Percentiles rank a stretch among this genome's conserved stretches.
Conservation (phyloP, 2,329 filamentous ascomycete genomes). For the Xylaria digitata region DNA sequence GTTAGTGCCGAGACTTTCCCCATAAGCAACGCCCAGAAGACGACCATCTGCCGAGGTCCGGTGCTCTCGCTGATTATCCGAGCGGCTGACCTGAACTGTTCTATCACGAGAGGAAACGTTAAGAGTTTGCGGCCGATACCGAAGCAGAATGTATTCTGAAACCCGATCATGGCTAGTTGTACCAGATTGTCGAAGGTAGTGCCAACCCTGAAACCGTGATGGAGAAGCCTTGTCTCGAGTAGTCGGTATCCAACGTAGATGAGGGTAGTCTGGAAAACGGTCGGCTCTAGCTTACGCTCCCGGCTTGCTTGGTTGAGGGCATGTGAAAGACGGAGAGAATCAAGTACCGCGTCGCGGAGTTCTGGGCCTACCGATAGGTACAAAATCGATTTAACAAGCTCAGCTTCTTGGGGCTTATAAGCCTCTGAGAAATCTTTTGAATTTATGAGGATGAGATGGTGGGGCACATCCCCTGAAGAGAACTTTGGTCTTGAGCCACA, state of each 20-base stretch:
- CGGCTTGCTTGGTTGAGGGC: constrained; percentile 23
- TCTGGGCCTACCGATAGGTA: constrained; percentile 23
- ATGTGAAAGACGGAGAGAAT: constrained; percentile 22
- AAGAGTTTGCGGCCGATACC: constrained; percentile 27
- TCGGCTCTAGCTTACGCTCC: constrained; percentile 22
- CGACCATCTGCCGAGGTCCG: constrained; percentile 12
- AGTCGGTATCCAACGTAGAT: constrained; percentile 31
- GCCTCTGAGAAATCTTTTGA: not conserved
- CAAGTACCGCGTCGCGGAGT: constrained; percentile 27
- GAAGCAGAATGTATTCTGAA: constrained; percentile 32
- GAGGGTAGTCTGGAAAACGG: constrained; percentile 26
- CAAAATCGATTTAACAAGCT: constrained; percentile 12
- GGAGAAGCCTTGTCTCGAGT: constrained; percentile 12
- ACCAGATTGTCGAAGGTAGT: constrained; percentile 17
- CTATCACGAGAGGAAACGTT: constrained; percentile 9
- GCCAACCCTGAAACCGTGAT: not conserved
- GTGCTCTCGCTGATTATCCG: constrained; percentile 5
- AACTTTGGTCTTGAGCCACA: constrained; percentile 28
- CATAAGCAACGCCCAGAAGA: constrained; percentile 33
- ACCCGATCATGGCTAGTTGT: constrained; percentile 24
- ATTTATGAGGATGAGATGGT: constrained; percentile 18
- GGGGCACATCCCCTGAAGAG: constrained; percentile 27
- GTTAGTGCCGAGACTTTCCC: constrained; percentile 27
- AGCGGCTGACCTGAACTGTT: constrained; percentile 12
- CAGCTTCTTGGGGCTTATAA: not conserved